Conservation (phyloP, 208 protist genomes). For the Trypanosoma theileri region DNA sequence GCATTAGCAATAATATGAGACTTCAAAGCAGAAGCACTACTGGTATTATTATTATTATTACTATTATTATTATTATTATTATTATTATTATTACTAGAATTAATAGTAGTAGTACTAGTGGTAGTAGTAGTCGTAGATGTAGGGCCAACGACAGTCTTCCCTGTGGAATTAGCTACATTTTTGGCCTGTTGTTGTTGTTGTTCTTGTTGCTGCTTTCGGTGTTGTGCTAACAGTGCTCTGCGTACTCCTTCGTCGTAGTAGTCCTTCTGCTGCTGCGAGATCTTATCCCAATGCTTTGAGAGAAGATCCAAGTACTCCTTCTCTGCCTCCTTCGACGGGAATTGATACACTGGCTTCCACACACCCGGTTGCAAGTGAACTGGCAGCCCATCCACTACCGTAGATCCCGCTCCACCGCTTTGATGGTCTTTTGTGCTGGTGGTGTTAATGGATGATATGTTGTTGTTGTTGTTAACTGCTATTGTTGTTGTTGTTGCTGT, state of each 20-base stretch:
- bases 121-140: neutral
- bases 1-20: no score
- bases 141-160: neutral
- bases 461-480: no score
- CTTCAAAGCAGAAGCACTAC: no score
- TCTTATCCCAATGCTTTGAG: slow-evolving; percentile 64
- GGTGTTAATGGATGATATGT: neutral
- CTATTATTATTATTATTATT: no score
- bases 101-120: neutral
- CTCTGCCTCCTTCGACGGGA: slow-evolving; percentile 45
- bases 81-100: no score
- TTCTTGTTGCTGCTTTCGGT: slow-evolving; percentile 14
- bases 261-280: slow-evolving; percentile 63
- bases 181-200: neutral
- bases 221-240: slow-evolving; percentile 37
- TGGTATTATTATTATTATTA: no score
- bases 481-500: neutral
- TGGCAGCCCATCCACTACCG: slow-evolving; percentile 26
- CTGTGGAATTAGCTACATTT: neutral
- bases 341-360: slow-evolving; percentile 53
- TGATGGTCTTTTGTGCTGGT: slow-evolving; percentile 1
- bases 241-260: slow-evolving; percentile 81
- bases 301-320: slow-evolving; percentile 56
- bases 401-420: neutral
- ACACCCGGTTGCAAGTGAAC: slow-evolving; percentile 35